A percentile compares a stretch with the other conserved stretches of the same genome.
phyloP scores from a whole-genome alignment of 345 rosid species.

The Melaleuca quinquenervia region DNA sequence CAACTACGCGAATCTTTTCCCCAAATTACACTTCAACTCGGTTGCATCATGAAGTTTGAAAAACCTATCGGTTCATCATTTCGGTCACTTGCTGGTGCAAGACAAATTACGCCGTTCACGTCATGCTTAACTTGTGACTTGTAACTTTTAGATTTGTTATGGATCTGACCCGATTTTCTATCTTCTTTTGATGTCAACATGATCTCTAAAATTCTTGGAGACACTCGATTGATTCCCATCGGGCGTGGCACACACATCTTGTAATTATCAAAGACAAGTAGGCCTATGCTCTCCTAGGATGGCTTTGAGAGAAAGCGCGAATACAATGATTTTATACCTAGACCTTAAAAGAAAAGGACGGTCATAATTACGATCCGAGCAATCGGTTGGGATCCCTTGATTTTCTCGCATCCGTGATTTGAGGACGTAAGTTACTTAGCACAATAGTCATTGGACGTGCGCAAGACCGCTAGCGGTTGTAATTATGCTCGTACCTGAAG shows the following conservation, averaged over 20 bases:
- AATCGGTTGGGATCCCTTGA: not conserved
- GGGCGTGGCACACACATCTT: accelerated
- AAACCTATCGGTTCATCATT: not conserved
- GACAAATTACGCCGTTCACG: not conserved
- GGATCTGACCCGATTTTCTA: not conserved
- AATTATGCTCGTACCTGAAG: not conserved
- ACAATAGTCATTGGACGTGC: not conserved
- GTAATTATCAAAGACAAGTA: not conserved
- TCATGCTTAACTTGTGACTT: not conserved
- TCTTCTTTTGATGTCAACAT: not conserved
- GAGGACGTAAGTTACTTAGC: not conserved
- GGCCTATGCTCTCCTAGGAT: not conserved
- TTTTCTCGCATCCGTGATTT: not conserved
- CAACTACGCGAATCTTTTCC: not conserved
- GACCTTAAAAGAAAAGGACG: not conserved
- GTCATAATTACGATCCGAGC: not conserved
- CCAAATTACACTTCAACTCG: not conserved
- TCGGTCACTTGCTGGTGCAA: not conserved
- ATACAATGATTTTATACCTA: not conserved
- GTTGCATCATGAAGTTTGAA: not conserved
- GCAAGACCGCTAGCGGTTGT: not conserved
- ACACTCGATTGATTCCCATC: not conserved
- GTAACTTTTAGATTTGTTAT: not conserved
- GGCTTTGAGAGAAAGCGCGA: not conserved
- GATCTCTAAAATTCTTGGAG: not conserved